A percentile compares a stretch with the other conserved stretches of the same genome.
Evolutionary conservation across 23 red algal species (phyloP).

Genomic region (Gracilaria domingensis): DNA sequence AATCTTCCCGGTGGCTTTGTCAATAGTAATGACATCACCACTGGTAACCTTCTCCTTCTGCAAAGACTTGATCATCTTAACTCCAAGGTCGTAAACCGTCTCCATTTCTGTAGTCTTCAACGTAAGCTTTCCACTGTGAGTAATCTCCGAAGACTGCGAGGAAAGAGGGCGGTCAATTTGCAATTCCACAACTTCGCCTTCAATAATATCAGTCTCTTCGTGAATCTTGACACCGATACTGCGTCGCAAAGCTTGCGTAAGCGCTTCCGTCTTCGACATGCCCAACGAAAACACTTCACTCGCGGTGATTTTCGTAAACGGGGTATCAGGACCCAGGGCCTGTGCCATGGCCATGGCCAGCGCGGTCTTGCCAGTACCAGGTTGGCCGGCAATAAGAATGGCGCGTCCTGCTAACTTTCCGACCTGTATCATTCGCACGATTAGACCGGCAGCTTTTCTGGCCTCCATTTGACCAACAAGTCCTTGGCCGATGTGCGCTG

Average conservation of each 20-base stretch:
- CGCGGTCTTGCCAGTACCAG: constrained; percentile 97
- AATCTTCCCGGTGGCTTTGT: constrained; percentile 97
- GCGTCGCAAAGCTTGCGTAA: constrained; percentile 89
- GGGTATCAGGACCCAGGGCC: constrained; percentile 88
- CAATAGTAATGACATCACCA: constrained; percentile 98
- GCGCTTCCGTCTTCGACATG: constrained; percentile 98
- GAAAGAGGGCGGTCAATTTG: constrained; percentile 91
- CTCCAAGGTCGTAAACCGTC: constrained; percentile 97
- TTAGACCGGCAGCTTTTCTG: constrained; percentile 89
- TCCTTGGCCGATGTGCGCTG: constrained; percentile 69
- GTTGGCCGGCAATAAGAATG: constrained; percentile 93
- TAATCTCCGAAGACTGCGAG: constrained; percentile 38
- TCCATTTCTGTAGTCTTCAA: constrained; percentile 99
- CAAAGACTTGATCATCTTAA: constrained; percentile 94
- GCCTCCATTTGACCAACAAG: constrained; percentile 93
- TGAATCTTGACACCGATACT: constrained; percentile 94
- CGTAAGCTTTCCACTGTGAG: constrained; percentile 87
- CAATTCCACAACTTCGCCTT: constrained; percentile 98
- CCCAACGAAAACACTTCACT: constrained; percentile 97
- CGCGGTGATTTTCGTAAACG: constrained; percentile 96
- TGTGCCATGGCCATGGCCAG: constrained; percentile 99
- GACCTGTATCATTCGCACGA: constrained; percentile 87
- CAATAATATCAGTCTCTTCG: constrained; percentile 98
- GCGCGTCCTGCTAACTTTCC: constrained; percentile 92
- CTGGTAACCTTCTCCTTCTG: constrained; percentile 80